phyloP scores from a whole-genome alignment of 2,329 filamentous ascomycete species.

The Xylariales sp. region DNA sequence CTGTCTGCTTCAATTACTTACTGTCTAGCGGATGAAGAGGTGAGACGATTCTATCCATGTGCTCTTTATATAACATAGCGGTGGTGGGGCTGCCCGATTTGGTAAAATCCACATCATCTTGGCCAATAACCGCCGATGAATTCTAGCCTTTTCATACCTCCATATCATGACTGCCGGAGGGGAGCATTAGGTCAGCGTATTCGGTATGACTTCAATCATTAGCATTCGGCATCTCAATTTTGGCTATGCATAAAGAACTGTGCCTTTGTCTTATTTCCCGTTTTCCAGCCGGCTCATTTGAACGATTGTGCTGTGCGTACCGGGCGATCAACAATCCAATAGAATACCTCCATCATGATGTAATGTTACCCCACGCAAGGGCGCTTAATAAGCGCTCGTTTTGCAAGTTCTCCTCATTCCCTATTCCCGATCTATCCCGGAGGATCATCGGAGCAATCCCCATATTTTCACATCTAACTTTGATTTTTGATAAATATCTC shows the following conservation, averaged over 20 bases:
- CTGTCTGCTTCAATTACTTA: too few species aligned
- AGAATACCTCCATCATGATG: neutral
- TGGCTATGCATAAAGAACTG: neutral
- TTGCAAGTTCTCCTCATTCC: neutral
- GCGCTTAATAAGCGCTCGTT: neutral
- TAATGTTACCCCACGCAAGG: neutral
- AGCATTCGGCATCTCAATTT: neutral
- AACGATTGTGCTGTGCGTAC: neutral
- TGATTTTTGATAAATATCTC: neutral
- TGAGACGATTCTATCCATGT: too few species aligned
- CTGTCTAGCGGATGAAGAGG: neutral
- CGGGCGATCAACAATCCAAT: neutral
- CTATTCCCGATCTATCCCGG: neutral
- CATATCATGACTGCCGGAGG: neutral
- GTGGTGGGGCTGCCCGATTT: conserved; percentile 19
- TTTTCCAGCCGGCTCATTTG: too few species aligned
- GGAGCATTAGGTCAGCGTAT: too few species aligned
- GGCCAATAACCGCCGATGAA: conserved; percentile 10
- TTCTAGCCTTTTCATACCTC: neutral
- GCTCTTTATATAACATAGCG: too few species aligned
- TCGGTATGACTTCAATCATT: too few species aligned
- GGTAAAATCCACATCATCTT: conserved; percentile 8
- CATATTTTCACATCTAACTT: too few species aligned
- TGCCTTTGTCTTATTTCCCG: too few species aligned
- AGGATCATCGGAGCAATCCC: neutral